These are phyloP conservation scores for Trichosporon sp. DNA, from an alignment of 1,284 basidiomycete species.

Conservation along the genomic window DNA sequence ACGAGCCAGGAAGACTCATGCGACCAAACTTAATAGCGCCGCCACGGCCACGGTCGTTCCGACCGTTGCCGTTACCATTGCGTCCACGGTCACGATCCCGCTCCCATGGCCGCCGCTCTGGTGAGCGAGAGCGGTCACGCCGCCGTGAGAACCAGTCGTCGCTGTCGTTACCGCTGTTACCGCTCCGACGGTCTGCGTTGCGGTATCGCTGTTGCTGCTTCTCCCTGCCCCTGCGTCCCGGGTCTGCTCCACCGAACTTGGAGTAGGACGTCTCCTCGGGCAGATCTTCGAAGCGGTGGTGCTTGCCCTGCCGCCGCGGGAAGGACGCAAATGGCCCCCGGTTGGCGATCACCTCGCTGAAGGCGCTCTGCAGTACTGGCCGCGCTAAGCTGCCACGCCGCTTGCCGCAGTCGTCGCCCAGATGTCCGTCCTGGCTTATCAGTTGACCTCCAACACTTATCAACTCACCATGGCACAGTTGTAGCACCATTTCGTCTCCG, in stretches of 20 bases:
- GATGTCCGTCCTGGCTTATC: slow-evolving; percentile 57
- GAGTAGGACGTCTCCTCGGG: slow-evolving; percentile 12
- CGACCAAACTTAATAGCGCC: background rate
- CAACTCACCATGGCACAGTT: slow-evolving; percentile 60
- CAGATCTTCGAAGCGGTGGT: slow-evolving; percentile 24
- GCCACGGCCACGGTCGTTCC: background rate
- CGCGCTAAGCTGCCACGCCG: slow-evolving; percentile 53
- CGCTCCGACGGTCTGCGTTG: slow-evolving; percentile 13
- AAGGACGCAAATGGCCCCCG: slow-evolving; percentile 61
- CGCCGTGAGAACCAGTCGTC: slow-evolving; percentile 2
- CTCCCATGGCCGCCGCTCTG: background rate
- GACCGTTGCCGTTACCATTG: no score
- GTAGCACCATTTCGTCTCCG: slow-evolving; percentile 60
- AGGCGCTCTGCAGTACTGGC: slow-evolving; percentile 64
- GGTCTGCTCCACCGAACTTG: slow-evolving; percentile 24
- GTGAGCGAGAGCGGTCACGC: background rate
- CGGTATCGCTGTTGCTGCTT: slow-evolving; percentile 18
- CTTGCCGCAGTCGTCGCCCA: slow-evolving; percentile 76
- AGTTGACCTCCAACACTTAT: background rate
- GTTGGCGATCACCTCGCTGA: slow-evolving; percentile 62
- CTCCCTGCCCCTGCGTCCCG: slow-evolving; percentile 29
- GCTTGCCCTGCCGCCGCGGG: slow-evolving; percentile 12
- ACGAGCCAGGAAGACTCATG: background rate
- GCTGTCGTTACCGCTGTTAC: background rate
- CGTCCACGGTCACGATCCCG: background rate